These are phyloP conservation scores for Cladosporium sp. DNA, from an alignment of 2,329 filamentous ascomycete genomes.

Conservation along the genomic window DNA sequence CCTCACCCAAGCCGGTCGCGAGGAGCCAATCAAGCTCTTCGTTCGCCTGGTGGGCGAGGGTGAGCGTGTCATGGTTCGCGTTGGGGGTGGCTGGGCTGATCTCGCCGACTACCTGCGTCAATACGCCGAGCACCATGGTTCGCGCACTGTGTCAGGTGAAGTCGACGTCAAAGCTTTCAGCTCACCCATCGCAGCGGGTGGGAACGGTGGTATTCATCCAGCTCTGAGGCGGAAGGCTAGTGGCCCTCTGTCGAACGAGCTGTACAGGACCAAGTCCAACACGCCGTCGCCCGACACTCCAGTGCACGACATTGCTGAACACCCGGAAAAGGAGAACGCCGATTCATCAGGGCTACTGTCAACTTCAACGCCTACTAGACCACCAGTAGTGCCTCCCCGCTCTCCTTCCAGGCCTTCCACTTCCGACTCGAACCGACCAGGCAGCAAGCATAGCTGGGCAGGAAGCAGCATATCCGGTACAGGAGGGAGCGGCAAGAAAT, in stretches of 20 bases:
- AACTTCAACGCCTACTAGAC: not conserved
- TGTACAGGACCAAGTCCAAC: not conserved
- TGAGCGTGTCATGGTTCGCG: conserved; percentile 94
- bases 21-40: conserved; percentile 89
- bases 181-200: conserved; percentile 21
- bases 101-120: conserved; percentile 90
- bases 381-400: not conserved
- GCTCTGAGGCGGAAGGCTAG: conserved; percentile 16
- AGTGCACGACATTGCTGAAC: not conserved
- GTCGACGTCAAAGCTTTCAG: conserved; percentile 51
- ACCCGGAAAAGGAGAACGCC: not conserved
- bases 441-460: conserved; percentile 22
- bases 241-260: conserved; percentile 9
- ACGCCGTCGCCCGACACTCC: not conserved
- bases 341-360: not conserved
- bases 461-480: not conserved
- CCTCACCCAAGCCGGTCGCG: conserved; percentile 75
- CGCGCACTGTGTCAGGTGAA: conserved; percentile 59
- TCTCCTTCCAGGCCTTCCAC: conserved; percentile 16
- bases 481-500: conserved; percentile 28
- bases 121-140: conserved; percentile 86
- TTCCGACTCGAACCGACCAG: conserved; percentile 17
- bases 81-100: conserved; percentile 97
- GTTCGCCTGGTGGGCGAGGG: conserved; percentile 90
- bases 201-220: conserved; percentile 26